A percentile compares a stretch with the other conserved stretches of the same genome.
phyloP scores from a whole-genome alignment of 2,329 filamentous ascomycete species.

The Calcarisporium arbuscula region DNA sequence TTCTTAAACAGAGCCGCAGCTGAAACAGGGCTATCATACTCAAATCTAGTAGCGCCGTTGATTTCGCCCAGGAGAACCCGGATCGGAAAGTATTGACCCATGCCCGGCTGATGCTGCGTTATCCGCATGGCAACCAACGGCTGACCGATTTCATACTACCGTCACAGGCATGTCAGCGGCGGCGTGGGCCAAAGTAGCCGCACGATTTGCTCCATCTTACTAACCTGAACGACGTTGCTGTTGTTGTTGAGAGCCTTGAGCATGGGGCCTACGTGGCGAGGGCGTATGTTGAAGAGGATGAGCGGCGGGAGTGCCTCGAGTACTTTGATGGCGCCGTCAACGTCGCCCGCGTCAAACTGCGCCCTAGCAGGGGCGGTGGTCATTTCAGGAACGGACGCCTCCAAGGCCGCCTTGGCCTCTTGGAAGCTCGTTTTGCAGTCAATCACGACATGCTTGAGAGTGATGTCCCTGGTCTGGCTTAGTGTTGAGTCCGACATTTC shows the following conservation, averaged over 20 bases:
- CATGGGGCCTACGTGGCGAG: not conserved
- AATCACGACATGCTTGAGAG: not conserved
- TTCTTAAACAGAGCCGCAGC: not conserved
- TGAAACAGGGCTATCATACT: not conserved
- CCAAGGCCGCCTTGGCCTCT: not conserved
- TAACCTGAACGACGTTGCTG: not conserved
- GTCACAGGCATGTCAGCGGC: not conserved
- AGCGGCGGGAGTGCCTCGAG: not conserved
- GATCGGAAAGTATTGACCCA: not conserved
- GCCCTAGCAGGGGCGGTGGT: not conserved
- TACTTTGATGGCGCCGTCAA: not conserved
- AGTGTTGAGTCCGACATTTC: not conserved
- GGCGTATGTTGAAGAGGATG: not conserved
- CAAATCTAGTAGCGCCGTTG: not conserved
- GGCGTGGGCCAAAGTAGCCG: not conserved
- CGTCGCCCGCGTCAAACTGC: not conserved
- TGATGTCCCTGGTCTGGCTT: not conserved
- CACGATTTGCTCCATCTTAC: not conserved
- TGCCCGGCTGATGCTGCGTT: not conserved
- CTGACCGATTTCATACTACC: not conserved
- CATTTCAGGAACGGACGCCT: not conserved
- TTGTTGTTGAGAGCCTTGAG: not conserved
- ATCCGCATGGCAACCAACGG: not conserved
- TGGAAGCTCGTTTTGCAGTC: not conserved
- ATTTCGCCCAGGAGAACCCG: not conserved